Evolutionary conservation across 148 eudicot genomes (phyloP), one percentile per base, ranked within the genome.

Genomic region (Dianthus caryophyllus): DNA sequence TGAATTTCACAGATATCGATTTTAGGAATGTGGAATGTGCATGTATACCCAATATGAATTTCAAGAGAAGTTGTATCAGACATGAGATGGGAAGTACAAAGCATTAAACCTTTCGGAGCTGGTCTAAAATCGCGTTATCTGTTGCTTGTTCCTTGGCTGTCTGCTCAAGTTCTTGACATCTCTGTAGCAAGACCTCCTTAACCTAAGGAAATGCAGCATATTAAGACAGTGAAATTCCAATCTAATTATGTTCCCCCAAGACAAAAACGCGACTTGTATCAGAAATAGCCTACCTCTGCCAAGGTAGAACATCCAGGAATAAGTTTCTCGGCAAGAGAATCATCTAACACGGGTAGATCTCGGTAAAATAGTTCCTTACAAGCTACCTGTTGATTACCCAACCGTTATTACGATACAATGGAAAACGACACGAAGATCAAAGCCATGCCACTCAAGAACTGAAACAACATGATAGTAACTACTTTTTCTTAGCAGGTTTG

Each of bases 91-190:
- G 20, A 51, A n/a, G 41, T 12, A 50, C 7, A 65, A 47, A 36
- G 51, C 25, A 51, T 20, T 65, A 27, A 44, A 94, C 99, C 95
- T 94, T 85, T 66, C 83, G 83, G 48, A 94, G 82, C 75, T 86
- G 96, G 77, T 94, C 97, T 46, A 94, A 79, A 69, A 94, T 94
- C 67, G 96, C 96, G 79, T 94, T 90, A 76, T 94, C 99, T 30
- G 93, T 81, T 50, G 99, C 99, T 81, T 90, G 99, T 52, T 94
- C 99, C 78, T 85, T 90, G 29, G 99, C 96, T 47, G 88, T 90
- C 83, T 82, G 87, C 80, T 94, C 98, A 55, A 86, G 75, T 68
- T 90, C 90, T 70, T 68, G 71, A 64, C 88, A 90, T 75, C 71
- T 84, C 56, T 79, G 75, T 73, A 85, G 68, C 69, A 90, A 75